Conservation (phyloP, 129 eudicot genomes). For the Ambrosia artemisiifolia region DNA sequence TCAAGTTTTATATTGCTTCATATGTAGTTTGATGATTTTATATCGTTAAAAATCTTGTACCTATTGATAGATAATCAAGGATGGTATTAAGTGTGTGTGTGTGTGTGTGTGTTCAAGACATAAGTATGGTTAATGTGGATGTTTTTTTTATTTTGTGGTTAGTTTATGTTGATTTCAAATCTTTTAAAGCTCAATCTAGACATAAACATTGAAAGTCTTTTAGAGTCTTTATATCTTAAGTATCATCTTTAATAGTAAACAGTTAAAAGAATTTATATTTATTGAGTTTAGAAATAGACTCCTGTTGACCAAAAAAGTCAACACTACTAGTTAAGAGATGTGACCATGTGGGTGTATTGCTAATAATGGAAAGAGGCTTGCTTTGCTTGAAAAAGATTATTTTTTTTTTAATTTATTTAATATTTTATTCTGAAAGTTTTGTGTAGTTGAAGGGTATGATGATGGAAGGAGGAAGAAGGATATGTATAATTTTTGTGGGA, state of each 20-base stretch:
- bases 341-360: neutral
- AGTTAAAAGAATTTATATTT: neutral
- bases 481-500: constrained; percentile 29
- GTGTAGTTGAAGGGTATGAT: constrained; percentile 25
- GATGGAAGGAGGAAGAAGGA: constrained; percentile 33
- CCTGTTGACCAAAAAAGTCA: neutral
- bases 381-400: neutral
- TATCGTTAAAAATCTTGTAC: neutral
- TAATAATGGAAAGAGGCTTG: neutral
- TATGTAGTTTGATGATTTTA: neutral
- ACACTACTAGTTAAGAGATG: neutral
- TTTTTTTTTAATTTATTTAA: neutral
- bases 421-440: neutral
- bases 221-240: neutral
- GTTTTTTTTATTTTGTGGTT: neutral
- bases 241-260: neutral
- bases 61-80: neutral
- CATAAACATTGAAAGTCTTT: neutral
- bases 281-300: neutral
- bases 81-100: neutral
- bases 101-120: neutral
- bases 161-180: neutral
- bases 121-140: neutral
- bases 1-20: neutral
- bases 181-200: neutral